Evolutionary conservation across 768 basidiomycete genomes (phyloP).

Genomic region (Leucosporidium creatinivorum): DNA sequence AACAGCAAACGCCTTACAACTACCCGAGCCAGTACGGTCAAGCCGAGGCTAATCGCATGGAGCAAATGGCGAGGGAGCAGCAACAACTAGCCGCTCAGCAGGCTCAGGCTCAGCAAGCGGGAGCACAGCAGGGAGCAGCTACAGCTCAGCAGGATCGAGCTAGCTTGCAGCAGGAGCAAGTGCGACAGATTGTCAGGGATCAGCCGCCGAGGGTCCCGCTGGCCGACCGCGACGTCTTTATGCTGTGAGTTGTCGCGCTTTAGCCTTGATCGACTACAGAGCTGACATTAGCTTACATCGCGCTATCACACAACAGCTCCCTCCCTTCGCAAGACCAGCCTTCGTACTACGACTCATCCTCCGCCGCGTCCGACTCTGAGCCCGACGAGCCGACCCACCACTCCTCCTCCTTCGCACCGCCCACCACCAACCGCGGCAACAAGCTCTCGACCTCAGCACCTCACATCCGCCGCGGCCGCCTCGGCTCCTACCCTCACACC

Average conservation of each 20-base stretch:
- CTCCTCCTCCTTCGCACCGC: not conserved
- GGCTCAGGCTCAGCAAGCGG: slow-evolving; percentile 1
- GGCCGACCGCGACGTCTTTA: slow-evolving; percentile 1
- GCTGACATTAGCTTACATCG: not conserved
- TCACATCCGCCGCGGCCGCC: slow-evolving; percentile 21
- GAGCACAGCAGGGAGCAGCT: not conserved
- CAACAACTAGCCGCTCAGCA: no score
- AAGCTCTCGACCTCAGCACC: slow-evolving; percentile 30
- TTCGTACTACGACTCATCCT: slow-evolving; percentile 26
- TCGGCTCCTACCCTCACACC: slow-evolving; percentile 32
- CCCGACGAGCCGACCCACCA: not conserved
- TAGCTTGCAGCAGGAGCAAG: not conserved
- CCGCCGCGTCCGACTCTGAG: not conserved
- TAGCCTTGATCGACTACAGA: not conserved
- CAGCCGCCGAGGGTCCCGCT: not conserved
- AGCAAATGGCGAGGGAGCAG: no score
- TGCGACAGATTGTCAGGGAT: not conserved
- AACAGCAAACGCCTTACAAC: no score
- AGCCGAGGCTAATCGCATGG: no score
- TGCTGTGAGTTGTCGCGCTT: not conserved
- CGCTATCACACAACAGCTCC: slow-evolving; percentile 5
- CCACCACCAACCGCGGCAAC: slow-evolving; percentile 35
- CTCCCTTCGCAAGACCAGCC: slow-evolving; percentile 31
- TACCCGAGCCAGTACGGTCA: no score
- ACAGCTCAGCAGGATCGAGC: not conserved